Evolutionary conservation across 306 rosid species (phyloP), one percentile per base, ranked within the genome.

Genomic region (Malus sylvestris): DNA sequence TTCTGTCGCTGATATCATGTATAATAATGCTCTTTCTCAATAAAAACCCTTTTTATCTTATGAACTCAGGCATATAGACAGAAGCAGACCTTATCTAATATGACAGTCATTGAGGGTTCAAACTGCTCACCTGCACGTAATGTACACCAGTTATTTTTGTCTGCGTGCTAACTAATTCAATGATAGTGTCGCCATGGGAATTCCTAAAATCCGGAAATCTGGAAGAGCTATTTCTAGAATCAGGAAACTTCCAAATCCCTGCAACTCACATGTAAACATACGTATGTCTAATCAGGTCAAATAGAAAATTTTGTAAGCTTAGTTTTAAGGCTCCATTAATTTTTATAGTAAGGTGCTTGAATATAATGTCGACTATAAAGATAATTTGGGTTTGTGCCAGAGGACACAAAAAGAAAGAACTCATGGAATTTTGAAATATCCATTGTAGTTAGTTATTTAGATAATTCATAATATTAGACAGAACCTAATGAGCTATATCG

Each of bases 121-220:
- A 80, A 80, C 49, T 71, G 46, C 91, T 86, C 86, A 95, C 99
- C 99, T 95, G 99, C 82, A 95, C 90, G 78, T 95, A 95, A 87
- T 92, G 97, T 75, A 95, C 97, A 8, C 99, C 99, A 15, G 85
- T 88, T 88, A 95, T 91, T 90, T 95, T 95, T 81, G 99, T 92
- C 35, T 93, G 96, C 3, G 93, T 83, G 81, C 97, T 95, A 75
- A 89, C 88, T 86, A 95, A 89, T 84, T 95, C 99, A 63, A 95
- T 90, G 74, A 92, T 76, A 82, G 97, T 87, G 83, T 87, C 91
- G 68, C 97, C 99, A 63, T 82, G 72, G 76, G 93, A 76, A 83
- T 88, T 95, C 84, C 90, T 91, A 78, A 92, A 90, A 68, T 91
- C 98, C 66, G 89, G 90, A 89, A 91, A 91, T 81, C 87, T 89